Base-by-base conservation (phyloP, 352 stramenopile species). In the Pythium dissotocum region DNA sequence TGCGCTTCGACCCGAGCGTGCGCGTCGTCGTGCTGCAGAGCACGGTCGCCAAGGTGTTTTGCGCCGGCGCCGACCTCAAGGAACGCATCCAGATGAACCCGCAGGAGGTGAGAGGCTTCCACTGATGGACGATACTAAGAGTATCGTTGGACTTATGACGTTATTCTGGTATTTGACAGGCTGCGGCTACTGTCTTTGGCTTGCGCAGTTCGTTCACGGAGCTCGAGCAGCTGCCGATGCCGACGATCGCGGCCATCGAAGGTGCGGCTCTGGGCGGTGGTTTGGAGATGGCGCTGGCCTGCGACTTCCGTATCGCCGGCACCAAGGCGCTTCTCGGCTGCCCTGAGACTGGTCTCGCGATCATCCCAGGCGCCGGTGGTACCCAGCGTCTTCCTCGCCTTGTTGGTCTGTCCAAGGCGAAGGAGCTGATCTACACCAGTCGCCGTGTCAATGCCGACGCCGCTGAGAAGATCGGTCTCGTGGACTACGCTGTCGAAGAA, bases 341-440 rank as follows among this genome's bases (percentile, higher is more conserved):
- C 18, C 93, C 93, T 0, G 95, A 98, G 79, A 98, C 95, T 4
- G 89, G 80, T 13, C 77, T 98, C 10, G 95, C 88, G 0, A 98
- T 98, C 66, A 87, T 98, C 13, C 95, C 95, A 36, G 95, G 94
- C 26, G 94, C 94, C 32, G 95, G 95, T 52, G 95, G 94, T 6
- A 98, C 94, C 5, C 94, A 98, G 71, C 87, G 95, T 30, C 80
- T 98, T 4, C 89, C 95, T 42, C 89, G 95, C 36, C 73, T 98
- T 4, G 90, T 98, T 52, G 93, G 94, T 79, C 75, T 94, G 28
- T 90, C 91, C 21, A 94, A 94, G 71, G 94, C 94, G 10, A 98
- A 98, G 71, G 93, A 98, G 67, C 83, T 98, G 33, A 98, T 98
- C 67, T 98, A 95, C 72, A 98, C 93, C 6, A 94, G 84, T 42